Conservation (phyloP, 2,329 filamentous ascomycete species). For the Mycocentrospora acerina region DNA sequence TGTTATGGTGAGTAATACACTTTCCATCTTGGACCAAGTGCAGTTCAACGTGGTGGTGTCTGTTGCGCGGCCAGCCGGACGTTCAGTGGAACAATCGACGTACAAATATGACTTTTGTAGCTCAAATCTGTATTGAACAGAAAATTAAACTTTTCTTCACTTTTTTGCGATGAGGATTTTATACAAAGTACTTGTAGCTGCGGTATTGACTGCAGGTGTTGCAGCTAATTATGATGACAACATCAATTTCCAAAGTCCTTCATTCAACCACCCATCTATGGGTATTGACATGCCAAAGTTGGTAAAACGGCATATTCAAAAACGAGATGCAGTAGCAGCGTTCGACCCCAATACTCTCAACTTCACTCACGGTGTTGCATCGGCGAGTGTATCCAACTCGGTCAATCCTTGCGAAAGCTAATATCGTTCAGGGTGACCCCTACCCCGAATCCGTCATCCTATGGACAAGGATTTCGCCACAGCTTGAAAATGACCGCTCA, state of each 20-base stretch:
- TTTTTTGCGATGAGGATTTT: neutral
- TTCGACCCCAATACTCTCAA: conserved; percentile 20
- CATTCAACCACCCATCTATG: conserved; percentile 60
- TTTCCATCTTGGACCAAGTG: conserved; percentile 7
- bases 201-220: conserved; percentile 2
- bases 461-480: conserved; percentile 40
- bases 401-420: neutral
- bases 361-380: conserved; percentile 50
- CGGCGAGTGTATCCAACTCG: conserved; percentile 16
- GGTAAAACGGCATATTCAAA: conserved; percentile 47
- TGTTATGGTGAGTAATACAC: conserved; percentile 4
- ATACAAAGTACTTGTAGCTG: conserved; percentile 1
- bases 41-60: conserved; percentile 1
- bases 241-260: conserved; percentile 66
- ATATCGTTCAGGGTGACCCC: conserved; percentile 40
- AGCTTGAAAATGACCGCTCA: conserved; percentile 43
- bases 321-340: conserved; percentile 10
- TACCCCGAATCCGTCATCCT: conserved; percentile 44
- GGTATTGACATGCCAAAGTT: conserved; percentile 64
- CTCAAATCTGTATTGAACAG: neutral
- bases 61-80: neutral
- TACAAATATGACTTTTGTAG: neutral
- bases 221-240: conserved; percentile 42
- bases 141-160: neutral
- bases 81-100: neutral